These are phyloP conservation scores for Kockovaella imperatae DNA, from an alignment of 768 basidiomycete genomes.

Conservation along the genomic window DNA sequence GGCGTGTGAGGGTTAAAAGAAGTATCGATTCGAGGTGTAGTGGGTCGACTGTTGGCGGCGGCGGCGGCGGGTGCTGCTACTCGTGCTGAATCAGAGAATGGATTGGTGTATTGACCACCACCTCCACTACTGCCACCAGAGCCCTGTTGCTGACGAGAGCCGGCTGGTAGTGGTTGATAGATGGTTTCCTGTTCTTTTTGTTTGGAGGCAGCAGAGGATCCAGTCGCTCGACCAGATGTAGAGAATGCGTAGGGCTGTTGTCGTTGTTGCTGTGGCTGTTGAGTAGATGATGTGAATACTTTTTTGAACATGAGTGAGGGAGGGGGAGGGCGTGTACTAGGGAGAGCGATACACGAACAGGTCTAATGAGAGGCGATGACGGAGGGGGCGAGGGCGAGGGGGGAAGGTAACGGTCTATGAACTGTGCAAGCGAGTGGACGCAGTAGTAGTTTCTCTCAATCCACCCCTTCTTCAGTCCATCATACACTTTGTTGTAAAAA, in stretches of 20 bases:
- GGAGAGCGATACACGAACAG: too few relatives aligned
- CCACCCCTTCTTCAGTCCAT: too few relatives aligned
- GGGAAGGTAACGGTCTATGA: too few relatives aligned
- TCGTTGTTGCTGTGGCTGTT: neutral
- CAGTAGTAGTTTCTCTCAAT: too few relatives aligned
- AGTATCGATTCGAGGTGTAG: too few relatives aligned
- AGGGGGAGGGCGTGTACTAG: too few relatives aligned
- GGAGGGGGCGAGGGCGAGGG: too few relatives aligned
- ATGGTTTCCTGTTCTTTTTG: constrained; percentile 16
- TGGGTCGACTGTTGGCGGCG: neutral
- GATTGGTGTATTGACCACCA: neutral
- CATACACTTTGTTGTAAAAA: too few relatives aligned
- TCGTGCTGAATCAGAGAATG: neutral
- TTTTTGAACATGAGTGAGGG: too few relatives aligned
- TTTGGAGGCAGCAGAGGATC: constrained; percentile 5
- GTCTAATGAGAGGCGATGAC: too few relatives aligned
- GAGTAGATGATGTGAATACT: too few relatives aligned
- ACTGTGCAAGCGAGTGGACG: too few relatives aligned
- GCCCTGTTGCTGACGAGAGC: neutral
- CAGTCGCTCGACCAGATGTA: constrained; percentile 6
- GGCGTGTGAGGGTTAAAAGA: neutral
- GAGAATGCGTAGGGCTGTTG: constrained; percentile 12
- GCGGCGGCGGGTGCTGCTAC: neutral
- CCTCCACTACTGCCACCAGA: neutral
- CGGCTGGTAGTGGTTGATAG: constrained; percentile 15